phyloP scores from a whole-genome alignment of 2,329 filamentous ascomycete species.

The Fusarium sp. region DNA sequence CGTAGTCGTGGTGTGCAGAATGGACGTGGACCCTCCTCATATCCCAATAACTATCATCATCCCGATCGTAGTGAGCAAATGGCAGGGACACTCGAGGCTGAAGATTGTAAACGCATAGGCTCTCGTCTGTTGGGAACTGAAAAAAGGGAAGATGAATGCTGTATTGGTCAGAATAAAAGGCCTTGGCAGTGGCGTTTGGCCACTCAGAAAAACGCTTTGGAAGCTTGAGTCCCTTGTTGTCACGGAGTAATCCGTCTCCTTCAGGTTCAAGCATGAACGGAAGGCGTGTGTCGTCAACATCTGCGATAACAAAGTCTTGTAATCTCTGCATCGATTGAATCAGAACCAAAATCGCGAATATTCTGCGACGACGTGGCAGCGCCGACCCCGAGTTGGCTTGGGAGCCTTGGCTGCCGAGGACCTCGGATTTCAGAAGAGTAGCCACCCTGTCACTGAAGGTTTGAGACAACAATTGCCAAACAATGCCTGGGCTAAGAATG shows the following conservation, averaged over 20 bases:
- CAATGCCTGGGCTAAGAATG: background rate
- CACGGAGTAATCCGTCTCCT: background rate
- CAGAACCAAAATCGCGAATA: conserved; percentile 6
- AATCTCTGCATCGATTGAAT: background rate
- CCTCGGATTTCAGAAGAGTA: background rate
- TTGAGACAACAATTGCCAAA: background rate
- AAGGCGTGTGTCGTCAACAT: background rate
- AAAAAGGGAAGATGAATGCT: background rate
- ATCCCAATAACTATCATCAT: background rate
- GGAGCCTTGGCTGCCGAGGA: background rate
- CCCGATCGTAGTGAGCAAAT: background rate
- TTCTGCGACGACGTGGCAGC: background rate
- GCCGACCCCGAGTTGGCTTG: too few species aligned
- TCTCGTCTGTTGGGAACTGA: too few species aligned
- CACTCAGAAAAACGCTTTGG: background rate
- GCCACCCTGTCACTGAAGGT: too few species aligned
- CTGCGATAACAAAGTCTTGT: background rate
- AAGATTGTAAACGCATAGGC: background rate
- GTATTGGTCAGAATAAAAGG: background rate
- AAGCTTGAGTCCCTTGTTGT: background rate
- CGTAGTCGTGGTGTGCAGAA: conserved; percentile 1
- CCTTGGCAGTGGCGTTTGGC: background rate
- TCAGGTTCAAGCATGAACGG: background rate
- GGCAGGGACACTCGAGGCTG: background rate
- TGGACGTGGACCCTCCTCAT: background rate